Conservation (phyloP, 176 grass and related monocot species). For the Phragmites australis region DNA sequence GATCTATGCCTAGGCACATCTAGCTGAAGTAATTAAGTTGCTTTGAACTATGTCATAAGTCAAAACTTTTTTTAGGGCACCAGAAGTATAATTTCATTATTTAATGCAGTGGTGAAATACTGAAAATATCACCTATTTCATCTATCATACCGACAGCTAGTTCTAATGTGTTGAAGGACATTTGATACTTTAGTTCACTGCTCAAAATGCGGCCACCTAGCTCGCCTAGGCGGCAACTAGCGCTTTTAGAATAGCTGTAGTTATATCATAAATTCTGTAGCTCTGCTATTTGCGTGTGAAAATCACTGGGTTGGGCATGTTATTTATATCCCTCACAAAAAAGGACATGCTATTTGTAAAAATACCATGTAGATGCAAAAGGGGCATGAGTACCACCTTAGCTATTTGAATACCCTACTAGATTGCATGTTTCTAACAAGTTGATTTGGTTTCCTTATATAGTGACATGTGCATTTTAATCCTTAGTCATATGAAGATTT, state of each 20-base stretch:
- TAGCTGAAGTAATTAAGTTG: not conserved
- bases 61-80: not conserved
- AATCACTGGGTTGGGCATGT: not conserved
- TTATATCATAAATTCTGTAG: not conserved
- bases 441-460: conserved; percentile 25
- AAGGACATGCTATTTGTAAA: conserved; percentile 9
- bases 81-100: not conserved
- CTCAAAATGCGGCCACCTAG: not conserved
- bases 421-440: conserved; percentile 3
- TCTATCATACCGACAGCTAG: not conserved
- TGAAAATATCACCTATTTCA: not conserved
- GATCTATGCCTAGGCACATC: no score
- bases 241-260: not conserved
- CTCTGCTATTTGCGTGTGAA: not conserved
- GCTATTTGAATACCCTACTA: conserved; percentile 8
- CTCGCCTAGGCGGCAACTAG: no score
- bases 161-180: conserved; percentile 3
- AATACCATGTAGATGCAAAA: not conserved
- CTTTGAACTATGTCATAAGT: not conserved
- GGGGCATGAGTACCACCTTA: conserved; percentile 1
- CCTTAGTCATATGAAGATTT: not conserved
- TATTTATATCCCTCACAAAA: no score
- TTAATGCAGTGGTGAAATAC: not conserved
- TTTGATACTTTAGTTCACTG: not conserved
- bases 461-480: conserved; percentile 4